Conservation (phyloP, 2,329 filamentous ascomycete genomes). For the Paraphaeosphaeria minitans region DNA sequence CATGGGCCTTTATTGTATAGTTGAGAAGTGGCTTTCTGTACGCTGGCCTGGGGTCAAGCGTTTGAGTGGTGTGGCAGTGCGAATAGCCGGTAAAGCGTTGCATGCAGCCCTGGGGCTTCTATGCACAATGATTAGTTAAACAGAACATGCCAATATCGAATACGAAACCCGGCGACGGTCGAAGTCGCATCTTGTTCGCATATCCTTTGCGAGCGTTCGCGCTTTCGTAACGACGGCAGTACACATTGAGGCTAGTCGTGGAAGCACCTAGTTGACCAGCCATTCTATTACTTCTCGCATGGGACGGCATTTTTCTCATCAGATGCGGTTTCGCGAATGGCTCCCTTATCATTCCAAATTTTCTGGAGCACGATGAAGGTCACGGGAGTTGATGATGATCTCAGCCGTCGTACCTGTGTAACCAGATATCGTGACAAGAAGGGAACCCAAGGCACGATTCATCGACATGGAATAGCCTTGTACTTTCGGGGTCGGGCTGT, state of each 20-base stretch:
- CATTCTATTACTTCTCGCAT: background rate
- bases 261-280: background rate
- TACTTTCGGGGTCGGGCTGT: too few species aligned
- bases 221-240: background rate
- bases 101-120: background rate
- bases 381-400: too few species aligned
- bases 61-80: constrained; percentile 9
- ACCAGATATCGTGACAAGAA: too few species aligned
- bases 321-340: too few species aligned
- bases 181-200: background rate
- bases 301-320: background rate
- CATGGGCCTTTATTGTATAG: constrained; percentile 3
- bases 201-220: background rate
- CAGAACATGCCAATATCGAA: background rate
- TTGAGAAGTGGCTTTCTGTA: background rate
- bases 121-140: background rate
- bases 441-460: too few species aligned
- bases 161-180: background rate
- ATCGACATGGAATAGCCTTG: too few species aligned
- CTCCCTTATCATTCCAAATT: too few species aligned
- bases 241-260: background rate
- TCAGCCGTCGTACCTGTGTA: too few species aligned
- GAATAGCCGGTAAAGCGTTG: constrained; percentile 7
- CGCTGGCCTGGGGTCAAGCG: background rate
- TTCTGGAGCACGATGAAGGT: too few species aligned